phyloP scores from a whole-genome alignment of 1,139 yeast species.

The Oligophagozyma castellii region DNA sequence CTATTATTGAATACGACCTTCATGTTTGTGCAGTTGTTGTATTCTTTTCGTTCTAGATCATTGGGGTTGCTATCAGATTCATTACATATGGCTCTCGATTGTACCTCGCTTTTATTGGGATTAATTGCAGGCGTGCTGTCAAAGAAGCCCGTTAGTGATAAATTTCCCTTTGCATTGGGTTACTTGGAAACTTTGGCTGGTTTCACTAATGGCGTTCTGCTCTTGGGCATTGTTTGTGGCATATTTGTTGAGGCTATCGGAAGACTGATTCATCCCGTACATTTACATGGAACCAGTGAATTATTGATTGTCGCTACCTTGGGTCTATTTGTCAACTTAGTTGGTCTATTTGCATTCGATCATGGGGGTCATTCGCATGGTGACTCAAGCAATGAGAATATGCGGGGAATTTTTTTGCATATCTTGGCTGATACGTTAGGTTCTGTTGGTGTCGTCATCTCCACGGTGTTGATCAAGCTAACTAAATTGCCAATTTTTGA shows the following conservation, averaged over 20 bases:
- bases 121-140: slow-evolving; percentile 66
- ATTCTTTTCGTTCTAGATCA: slow-evolving; percentile 86
- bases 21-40: slow-evolving; percentile 85
- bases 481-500: slow-evolving; percentile 57
- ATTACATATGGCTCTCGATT: slow-evolving; percentile 90
- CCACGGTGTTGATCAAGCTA: slow-evolving; percentile 54
- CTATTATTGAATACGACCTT: slow-evolving; percentile 73
- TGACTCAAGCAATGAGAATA: slow-evolving; percentile 51
- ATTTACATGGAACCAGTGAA: slow-evolving; percentile 70
- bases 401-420: slow-evolving; percentile 89
- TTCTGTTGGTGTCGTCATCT: slow-evolving; percentile 86
- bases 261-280: slow-evolving; percentile 64
- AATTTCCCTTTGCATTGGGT: slow-evolving; percentile 76
- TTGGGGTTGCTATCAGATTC: slow-evolving; percentile 86
- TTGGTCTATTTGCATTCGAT: slow-evolving; percentile 88
- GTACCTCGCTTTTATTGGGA: slow-evolving; percentile 81
- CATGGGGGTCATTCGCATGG: slow-evolving; percentile 39
- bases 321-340: slow-evolving; percentile 77
- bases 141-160: slow-evolving; percentile 45
- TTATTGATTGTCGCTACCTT: slow-evolving; percentile 68
- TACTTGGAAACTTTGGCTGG: slow-evolving; percentile 89
- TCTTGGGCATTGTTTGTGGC: slow-evolving; percentile 80
- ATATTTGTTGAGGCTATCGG: slow-evolving; percentile 80
- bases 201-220: slow-evolving; percentile 79
- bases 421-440: slow-evolving; percentile 93